Conservation (phyloP, 2,329 filamentous ascomycete genomes). For the Talaromyces sp. region DNA sequence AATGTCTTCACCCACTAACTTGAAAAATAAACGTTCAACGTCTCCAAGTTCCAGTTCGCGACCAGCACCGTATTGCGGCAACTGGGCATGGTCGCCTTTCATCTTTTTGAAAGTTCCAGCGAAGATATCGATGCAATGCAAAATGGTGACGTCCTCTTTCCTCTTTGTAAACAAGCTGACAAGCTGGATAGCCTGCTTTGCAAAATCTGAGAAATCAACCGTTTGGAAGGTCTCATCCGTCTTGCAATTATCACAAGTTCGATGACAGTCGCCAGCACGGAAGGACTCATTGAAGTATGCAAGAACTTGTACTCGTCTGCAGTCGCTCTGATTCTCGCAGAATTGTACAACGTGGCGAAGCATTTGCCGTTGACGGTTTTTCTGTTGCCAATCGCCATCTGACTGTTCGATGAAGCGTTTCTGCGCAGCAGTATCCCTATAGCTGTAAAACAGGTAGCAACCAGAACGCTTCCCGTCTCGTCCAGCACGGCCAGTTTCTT, state of each 20-base stretch:
- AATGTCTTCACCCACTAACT: constrained; percentile 67
- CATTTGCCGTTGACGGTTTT: constrained; percentile 78
- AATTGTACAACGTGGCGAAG: constrained; percentile 77
- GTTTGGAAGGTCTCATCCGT: constrained; percentile 65
- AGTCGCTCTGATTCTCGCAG: constrained; percentile 84
- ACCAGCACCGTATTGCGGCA: constrained; percentile 63
- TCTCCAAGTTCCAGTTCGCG: constrained; percentile 67
- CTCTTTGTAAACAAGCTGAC: constrained; percentile 45
- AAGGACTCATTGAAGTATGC: constrained; percentile 93
- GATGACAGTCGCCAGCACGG: constrained; percentile 62
- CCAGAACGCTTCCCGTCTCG: constrained; percentile 81
- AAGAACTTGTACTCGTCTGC: constrained; percentile 79
- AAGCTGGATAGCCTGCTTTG: constrained; percentile 63
- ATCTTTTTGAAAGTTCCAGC: constrained; percentile 63
- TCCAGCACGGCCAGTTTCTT: constrained; percentile 92
- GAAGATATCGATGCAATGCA: constrained; percentile 79
- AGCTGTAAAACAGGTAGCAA: constrained; percentile 86
- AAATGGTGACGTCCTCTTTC: constrained; percentile 60
- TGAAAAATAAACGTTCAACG: constrained; percentile 76
- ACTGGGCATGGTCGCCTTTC: constrained; percentile 50
- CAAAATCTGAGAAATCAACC: constrained; percentile 71
- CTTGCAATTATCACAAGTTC: constrained; percentile 83
- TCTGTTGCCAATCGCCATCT: constrained; percentile 71
- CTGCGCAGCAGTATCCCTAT: constrained; percentile 66
- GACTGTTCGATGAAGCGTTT: constrained; percentile 78